Conservation (phyloP, 257 asterid species). For the Gentiana dahurica region DNA sequence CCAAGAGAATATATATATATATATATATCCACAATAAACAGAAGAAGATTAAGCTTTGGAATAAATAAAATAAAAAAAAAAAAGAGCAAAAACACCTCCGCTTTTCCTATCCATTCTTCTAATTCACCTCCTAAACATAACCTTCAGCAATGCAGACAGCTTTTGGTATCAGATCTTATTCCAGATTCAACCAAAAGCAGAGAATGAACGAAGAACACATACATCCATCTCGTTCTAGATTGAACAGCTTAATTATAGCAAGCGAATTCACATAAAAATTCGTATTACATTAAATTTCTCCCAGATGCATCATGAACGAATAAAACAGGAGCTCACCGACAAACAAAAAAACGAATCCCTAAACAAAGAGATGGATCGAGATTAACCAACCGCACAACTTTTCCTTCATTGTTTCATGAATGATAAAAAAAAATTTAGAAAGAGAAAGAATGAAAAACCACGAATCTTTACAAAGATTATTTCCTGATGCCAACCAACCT, state of each 20-base stretch:
- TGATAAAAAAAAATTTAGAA: not conserved
- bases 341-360: constrained; percentile 10
- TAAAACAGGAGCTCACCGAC: not conserved
- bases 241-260: too few relatives aligned
- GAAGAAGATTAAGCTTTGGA: not conserved
- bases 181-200: constrained; percentile 1
- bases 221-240: too few relatives aligned
- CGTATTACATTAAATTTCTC: not conserved
- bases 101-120: not conserved
- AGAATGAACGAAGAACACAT: not conserved
- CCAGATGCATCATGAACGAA: not conserved
- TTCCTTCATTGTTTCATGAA: not conserved
- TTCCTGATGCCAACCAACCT: constrained; percentile 9
- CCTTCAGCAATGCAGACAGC: constrained; percentile 19
- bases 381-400: constrained; percentile 1
- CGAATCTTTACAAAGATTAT: not conserved
- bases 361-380: constrained; percentile 26
- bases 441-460: not conserved
- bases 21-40: not conserved
- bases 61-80: not conserved
- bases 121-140: not conserved
- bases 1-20: not conserved
- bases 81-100: not conserved
- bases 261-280: not conserved
- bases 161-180: constrained; percentile 24